These are phyloP conservation scores for Rosa lucieae DNA, from an alignment of 306 rosid species.

Conservation along the genomic window DNA sequence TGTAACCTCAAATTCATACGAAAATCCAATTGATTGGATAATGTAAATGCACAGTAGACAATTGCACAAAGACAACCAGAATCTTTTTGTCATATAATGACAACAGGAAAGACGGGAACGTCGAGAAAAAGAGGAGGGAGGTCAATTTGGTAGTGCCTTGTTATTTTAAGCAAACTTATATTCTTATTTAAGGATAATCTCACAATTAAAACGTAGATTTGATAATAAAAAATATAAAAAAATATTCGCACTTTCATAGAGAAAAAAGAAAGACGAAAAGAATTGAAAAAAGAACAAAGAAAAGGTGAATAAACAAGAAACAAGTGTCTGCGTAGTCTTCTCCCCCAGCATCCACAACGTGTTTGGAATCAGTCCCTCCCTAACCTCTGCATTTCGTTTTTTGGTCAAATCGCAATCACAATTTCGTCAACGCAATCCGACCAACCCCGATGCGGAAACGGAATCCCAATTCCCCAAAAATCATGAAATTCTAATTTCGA, in stretches of 20 bases:
- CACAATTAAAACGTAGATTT: not conserved
- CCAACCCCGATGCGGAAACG: not conserved
- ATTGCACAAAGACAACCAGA: not conserved
- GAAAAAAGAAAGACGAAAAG: no score
- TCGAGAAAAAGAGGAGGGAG: not conserved
- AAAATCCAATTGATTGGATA: no score
- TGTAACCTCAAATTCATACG: no score
- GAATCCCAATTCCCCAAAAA: not conserved
- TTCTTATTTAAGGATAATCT: not conserved
- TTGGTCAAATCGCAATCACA: not conserved
- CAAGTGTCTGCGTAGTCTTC: not conserved
- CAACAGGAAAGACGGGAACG: not conserved
- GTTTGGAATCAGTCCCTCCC: not conserved
- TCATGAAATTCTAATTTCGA: not conserved
- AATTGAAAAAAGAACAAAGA: no score
- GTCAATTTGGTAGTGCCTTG: not conserved
- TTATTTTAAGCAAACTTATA: not conserved
- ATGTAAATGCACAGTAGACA: no score
- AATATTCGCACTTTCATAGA: not conserved
- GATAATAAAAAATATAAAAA: not conserved
- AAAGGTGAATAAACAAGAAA: no score
- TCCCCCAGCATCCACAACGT: not conserved
- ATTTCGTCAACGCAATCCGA: conserved; percentile 6
- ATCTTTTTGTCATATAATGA: no score
- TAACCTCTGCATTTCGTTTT: not conserved